phyloP scores from a whole-genome alignment of 2,329 filamentous ascomycete genomes.

The Penicillium corylophilum region DNA sequence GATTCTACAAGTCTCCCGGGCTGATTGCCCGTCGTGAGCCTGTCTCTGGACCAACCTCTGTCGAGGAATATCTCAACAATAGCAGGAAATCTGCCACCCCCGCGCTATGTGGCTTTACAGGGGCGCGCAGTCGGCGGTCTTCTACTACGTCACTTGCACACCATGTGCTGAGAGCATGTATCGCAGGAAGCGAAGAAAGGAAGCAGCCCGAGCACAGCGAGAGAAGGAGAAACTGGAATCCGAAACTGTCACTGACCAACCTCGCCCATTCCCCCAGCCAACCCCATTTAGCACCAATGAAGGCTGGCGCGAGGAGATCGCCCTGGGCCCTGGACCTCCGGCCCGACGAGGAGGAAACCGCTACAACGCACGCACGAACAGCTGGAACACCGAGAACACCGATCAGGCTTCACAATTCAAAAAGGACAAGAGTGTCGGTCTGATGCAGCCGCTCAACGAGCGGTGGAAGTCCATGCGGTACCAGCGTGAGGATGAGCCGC shows the following conservation, averaged over 20 bases:
- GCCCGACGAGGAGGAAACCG: slow-evolving; percentile 56
- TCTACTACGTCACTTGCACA: slow-evolving; percentile 51
- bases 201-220: slow-evolving; percentile 66
- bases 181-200: slow-evolving; percentile 67
- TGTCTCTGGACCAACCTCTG: slow-evolving; percentile 3
- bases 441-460: slow-evolving; percentile 43
- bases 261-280: slow-evolving; percentile 73
- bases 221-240: slow-evolving; percentile 64
- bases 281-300: slow-evolving; percentile 79
- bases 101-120: slow-evolving; percentile 48
- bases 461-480: slow-evolving; percentile 78
- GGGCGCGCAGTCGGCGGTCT: slow-evolving; percentile 51
- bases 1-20: slow-evolving; percentile 24
- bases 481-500: slow-evolving; percentile 81
- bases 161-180: slow-evolving; percentile 69
- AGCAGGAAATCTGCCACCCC: slow-evolving; percentile 4
- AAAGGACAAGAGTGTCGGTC: slow-evolving; percentile 47
- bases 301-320: slow-evolving; percentile 85
- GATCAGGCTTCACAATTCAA: slow-evolving; percentile 38
- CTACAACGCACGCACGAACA: slow-evolving; percentile 56
- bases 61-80: not conserved
- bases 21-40: slow-evolving; percentile 23
- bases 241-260: slow-evolving; percentile 58
- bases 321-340: slow-evolving; percentile 71
- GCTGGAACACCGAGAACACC: slow-evolving; percentile 59